These are phyloP conservation scores for Letharia lupina DNA, from an alignment of 495 filamentous ascomycete genomes.

Conservation along the genomic window DNA sequence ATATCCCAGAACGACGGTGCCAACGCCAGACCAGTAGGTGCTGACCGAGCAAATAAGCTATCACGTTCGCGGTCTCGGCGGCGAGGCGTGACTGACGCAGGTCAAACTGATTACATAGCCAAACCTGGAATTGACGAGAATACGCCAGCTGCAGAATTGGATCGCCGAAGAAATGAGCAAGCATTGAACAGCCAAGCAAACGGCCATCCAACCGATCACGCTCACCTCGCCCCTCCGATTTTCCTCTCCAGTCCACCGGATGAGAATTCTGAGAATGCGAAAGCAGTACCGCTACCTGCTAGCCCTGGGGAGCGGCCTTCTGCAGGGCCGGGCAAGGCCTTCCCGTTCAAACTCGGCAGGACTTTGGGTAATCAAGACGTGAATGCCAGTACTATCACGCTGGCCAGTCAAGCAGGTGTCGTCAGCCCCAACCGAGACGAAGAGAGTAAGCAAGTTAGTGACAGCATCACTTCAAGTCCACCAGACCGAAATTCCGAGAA, in stretches of 20 bases:
- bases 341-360: conserved; percentile 23
- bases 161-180: conserved; percentile 4
- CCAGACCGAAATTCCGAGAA: not conserved
- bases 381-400: conserved; percentile 22
- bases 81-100: conserved; percentile 19
- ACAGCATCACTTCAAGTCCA: not conserved
- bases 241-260: conserved; percentile 4
- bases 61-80: conserved; percentile 18
- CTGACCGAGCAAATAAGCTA: not conserved
- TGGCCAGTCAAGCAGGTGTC: conserved; percentile 19
- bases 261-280: not conserved
- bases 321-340: conserved; percentile 15
- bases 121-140: conserved; percentile 1
- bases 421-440: conserved; percentile 16
- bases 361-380: conserved; percentile 5
- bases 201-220: not conserved
- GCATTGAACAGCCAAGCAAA: not conserved
- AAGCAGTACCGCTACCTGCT: conserved; percentile 34
- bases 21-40: not conserved
- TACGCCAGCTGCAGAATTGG: conserved; percentile 2
- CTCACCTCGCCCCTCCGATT: conserved; percentile 6
- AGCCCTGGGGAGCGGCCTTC: conserved; percentile 28
- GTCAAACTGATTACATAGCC: conserved; percentile 3
- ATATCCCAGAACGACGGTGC: conserved; percentile 7
- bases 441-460: conserved; percentile 14